Evolutionary conservation across 106 monocot genomes (phyloP).

Genomic region (Dendrobium nobile): DNA sequence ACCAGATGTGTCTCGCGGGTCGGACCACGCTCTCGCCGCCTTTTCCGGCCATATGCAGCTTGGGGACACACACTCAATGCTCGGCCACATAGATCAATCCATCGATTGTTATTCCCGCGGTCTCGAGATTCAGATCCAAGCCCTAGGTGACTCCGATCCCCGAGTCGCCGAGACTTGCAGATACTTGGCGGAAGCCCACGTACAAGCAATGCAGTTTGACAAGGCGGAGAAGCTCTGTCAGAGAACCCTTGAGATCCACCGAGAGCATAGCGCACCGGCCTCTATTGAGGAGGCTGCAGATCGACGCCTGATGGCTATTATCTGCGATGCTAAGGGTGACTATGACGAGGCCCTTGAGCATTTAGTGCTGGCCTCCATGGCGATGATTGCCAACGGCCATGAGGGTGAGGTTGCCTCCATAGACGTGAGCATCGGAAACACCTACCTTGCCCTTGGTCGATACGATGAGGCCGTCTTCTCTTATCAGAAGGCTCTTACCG

Average conservation of each 20-base stretch:
- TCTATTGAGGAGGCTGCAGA: slow-evolving; percentile 62
- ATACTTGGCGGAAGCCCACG: slow-evolving; percentile 63
- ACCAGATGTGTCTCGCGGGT: slow-evolving; percentile 15
- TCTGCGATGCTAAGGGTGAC: slow-evolving; percentile 57
- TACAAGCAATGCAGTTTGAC: slow-evolving; percentile 58
- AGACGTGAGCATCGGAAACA: slow-evolving; percentile 48
- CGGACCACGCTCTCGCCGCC: slow-evolving; percentile 42
- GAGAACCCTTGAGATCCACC: slow-evolving; percentile 52
- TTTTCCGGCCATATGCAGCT: slow-evolving; percentile 65
- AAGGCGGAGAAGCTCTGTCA: slow-evolving; percentile 56
- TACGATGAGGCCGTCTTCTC: slow-evolving; percentile 61
- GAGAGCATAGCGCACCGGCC: slow-evolving; percentile 50
- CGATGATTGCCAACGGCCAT: slow-evolving; percentile 43
- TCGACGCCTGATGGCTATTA: slow-evolving; percentile 53
- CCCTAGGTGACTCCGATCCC: slow-evolving; percentile 47
- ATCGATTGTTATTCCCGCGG: slow-evolving; percentile 46
- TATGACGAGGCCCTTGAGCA: slow-evolving; percentile 53
- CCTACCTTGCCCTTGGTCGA: slow-evolving; percentile 52
- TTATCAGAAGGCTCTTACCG: slow-evolving; percentile 60
- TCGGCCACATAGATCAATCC: slow-evolving; percentile 40
- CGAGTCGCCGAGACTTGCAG: slow-evolving; percentile 61
- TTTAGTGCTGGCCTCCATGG: slow-evolving; percentile 57
- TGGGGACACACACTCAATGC: slow-evolving; percentile 58
- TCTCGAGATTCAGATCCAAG: slow-evolving; percentile 54
- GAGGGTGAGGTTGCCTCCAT: slow-evolving; percentile 47